A percentile compares a stretch with the other conserved stretches of the same genome.
Conservation (phyloP, 2,329 filamentous ascomycete species). For the Pyrenophora seminiperda region DNA sequence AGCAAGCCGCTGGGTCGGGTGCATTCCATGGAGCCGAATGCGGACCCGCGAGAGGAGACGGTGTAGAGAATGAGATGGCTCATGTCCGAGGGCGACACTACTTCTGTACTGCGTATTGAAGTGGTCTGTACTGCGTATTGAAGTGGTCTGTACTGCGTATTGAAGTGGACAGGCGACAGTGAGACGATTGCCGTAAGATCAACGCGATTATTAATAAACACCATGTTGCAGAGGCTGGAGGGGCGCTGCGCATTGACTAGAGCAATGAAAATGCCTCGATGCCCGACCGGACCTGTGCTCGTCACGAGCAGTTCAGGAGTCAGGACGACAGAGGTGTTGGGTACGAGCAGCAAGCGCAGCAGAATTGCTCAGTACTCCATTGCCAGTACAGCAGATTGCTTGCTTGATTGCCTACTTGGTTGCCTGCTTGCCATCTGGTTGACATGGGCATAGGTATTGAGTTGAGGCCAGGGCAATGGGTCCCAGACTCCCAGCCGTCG, state of each 20-base stretch:
- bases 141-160: constrained; percentile 10
- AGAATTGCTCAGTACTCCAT: too few relatives aligned
- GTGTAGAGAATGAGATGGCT: constrained; percentile 7
- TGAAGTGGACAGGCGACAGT: constrained; percentile 8
- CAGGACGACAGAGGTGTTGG: too few relatives aligned
- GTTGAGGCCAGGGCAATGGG: constrained; percentile 2
- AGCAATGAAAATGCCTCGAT: constrained; percentile 25
- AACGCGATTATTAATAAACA: constrained; percentile 26
- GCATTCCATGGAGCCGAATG: constrained; percentile 9
- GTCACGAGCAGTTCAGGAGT: constrained; percentile 3
- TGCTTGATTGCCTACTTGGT: too few relatives aligned
- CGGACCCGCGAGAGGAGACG: constrained; percentile 13
- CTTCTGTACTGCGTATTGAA: constrained; percentile 1
- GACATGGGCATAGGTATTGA: not conserved
- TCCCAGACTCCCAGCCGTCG: not conserved
- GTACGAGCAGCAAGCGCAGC: too few relatives aligned
- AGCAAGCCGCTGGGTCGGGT: constrained; percentile 10
- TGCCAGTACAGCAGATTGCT: too few relatives aligned
- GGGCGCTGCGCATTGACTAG: constrained; percentile 18
- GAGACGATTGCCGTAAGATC: constrained; percentile 13
- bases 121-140: constrained; percentile 3
- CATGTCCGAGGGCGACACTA: constrained; percentile 8
- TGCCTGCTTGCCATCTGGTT: too few relatives aligned
- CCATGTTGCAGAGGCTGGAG: constrained; percentile 16
- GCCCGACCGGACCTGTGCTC: constrained; percentile 14